Percentiles rank a stretch among this genome's conserved stretches.
These are phyloP conservation scores for Metarhizium brunneum DNA, from an alignment of 2,329 filamentous ascomycete species.

Conservation along the genomic window DNA sequence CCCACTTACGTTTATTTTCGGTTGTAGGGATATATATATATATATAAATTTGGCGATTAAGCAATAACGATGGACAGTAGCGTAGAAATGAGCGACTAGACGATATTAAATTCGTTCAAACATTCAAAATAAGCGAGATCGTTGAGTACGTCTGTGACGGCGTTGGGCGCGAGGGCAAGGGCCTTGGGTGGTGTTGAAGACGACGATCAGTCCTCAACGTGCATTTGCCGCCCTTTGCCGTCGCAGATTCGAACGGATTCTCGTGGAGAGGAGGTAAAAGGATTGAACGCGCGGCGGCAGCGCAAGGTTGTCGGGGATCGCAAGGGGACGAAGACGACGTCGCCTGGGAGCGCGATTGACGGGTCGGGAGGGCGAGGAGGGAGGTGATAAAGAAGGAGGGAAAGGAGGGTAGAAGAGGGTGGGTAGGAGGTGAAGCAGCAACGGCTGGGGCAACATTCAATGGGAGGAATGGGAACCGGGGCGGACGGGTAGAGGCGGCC, in stretches of 20 bases:
- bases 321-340: conserved; percentile 21
- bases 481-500: background rate
- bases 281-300: conserved; percentile 10
- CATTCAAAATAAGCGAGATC: conserved; percentile 17
- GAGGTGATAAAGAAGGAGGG: conserved; percentile 15
- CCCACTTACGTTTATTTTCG: conserved; percentile 12
- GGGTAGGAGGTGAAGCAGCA: conserved; percentile 15
- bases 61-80: background rate
- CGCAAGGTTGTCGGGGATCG: conserved; percentile 21
- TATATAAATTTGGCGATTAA: conserved; percentile 7
- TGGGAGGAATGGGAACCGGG: too few species aligned
- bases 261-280: conserved; percentile 6
- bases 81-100: conserved; percentile 36
- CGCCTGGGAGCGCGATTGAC: conserved; percentile 20
- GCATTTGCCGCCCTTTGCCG: conserved; percentile 23
- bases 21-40: conserved; percentile 7
- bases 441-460: conserved; percentile 7
- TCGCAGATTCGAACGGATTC: conserved; percentile 15
- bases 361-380: conserved; percentile 18
- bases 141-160: conserved; percentile 16
- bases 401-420: conserved; percentile 17
- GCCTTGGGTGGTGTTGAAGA: conserved; percentile 12
- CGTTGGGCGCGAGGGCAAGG: conserved; percentile 8
- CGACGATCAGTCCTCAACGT: conserved; percentile 18
- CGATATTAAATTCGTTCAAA: conserved; percentile 22